Evolutionary conservation across 441 rosid species (phyloP), one percentile per base, ranked within the genome.

Genomic region (Isatis lusitanica): DNA sequence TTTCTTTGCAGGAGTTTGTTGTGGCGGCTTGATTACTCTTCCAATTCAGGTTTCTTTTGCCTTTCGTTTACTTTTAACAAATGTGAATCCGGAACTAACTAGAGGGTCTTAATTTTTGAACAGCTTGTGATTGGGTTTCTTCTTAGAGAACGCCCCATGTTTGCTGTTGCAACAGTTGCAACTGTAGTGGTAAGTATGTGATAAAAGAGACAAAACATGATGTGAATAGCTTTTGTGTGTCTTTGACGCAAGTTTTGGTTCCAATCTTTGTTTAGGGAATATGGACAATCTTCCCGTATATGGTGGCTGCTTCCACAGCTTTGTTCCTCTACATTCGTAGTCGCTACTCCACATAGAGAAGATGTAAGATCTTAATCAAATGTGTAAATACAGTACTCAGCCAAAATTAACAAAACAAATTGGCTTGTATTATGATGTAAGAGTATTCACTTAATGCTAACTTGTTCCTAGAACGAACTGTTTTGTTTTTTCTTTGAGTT

Each of bases 1-100:
- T 77, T 93, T 91, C 82, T 91, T 93, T 71, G 91, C 89, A 51
- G 97, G 98, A 77, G 98, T 93, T 74, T 93, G 96, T 73, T 84
- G 90, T 48, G 94, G 97, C 15, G 89, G 97, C 59, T 83, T 93
- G 86, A 74, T 93, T 70, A 93, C 97, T 72, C 93, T 93, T 76
- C 91, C 90, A 3, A 28, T 88, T 67, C 94, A 89, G 97, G 98
- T 89, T 30, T 71, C 17, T n/a, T n/a, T n/a, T n/a, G n/a, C n/a
- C n/a, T n/a, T n/a, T n/a, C n/a, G n/a, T n/a, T n/a, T n/a, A n/a
- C n/a, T n/a, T n/a, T n/a, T n/a, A n/a, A n/a, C n/a, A n/a, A n/a
- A n/a, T 16, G 21, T 28, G 18, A 39, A 15, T 40, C 31, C 9
- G 17, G 2, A 16, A 60, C 31, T 60, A 30, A 71, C 17, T 62